Percentiles rank a stretch among this genome's conserved stretches.
Evolutionary conservation across 192 early-diverging fungal species (phyloP).

Genomic region (Neocallimastix lanati): DNA sequence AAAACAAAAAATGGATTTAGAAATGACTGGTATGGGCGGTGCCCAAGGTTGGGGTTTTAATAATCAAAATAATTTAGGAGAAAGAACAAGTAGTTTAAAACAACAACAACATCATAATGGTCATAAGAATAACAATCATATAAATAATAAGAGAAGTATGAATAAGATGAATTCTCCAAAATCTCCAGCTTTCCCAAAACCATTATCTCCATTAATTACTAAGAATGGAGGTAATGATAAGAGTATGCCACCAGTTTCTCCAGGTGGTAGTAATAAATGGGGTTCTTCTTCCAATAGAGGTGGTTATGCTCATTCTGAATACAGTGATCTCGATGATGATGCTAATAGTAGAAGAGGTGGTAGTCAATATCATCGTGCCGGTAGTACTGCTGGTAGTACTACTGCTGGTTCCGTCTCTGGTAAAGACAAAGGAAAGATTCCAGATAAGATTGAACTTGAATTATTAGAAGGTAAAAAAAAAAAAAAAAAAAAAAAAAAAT

Average conservation of each 20-base stretch:
- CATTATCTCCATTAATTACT: not conserved
- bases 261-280: not conserved
- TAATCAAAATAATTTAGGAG: constrained; percentile 2
- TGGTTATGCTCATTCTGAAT: constrained; percentile 12
- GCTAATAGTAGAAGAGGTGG: constrained; percentile 1
- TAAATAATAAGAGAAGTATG: not conserved
- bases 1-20: not conserved
- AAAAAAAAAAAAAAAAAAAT: no score
- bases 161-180: not conserved
- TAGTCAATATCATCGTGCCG: not conserved
- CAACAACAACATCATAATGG: constrained; percentile 2
- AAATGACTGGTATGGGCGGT: not conserved
- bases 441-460: constrained; percentile 7
- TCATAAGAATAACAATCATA: not conserved
- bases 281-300: constrained; percentile 1
- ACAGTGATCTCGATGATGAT: constrained; percentile 6
- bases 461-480: not conserved
- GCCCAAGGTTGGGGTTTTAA: constrained; percentile 8
- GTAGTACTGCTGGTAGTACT: not conserved
- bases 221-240: not conserved
- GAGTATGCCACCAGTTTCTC: not conserved
- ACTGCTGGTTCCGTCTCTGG: constrained; percentile 7
- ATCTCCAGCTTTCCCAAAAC: constrained; percentile 2
- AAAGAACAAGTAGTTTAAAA: constrained; percentile 4
- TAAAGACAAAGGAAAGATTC: constrained; percentile 56